Evolutionary conservation across 305 asterid genomes (phyloP).

Genomic region (Fraxinus xanthoxyloides): DNA sequence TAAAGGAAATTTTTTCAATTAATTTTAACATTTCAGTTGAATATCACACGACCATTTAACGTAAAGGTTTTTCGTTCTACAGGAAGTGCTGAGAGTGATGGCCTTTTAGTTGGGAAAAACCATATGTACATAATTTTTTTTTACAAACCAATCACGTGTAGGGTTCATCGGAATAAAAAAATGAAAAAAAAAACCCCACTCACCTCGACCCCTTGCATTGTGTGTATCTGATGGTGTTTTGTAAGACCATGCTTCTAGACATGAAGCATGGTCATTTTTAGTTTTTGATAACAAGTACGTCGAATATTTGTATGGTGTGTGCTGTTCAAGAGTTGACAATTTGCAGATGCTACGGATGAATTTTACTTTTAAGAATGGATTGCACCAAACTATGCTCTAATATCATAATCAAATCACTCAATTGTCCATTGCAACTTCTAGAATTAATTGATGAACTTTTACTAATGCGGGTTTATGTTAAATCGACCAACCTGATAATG

Average conservation of each 20-base stretch:
- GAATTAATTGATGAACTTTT: neutral
- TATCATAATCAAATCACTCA: neutral
- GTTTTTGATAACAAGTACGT: neutral
- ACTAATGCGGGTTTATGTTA: neutral
- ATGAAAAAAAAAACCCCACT: too few species aligned
- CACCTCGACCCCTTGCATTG: too few species aligned
- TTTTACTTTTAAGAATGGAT: neutral
- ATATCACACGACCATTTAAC: neutral
- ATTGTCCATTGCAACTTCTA: neutral
- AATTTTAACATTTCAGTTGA: neutral
- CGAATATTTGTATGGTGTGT: neutral
- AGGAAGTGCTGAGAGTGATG: neutral
- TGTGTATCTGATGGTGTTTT: too few species aligned
- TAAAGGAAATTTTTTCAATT: neutral
- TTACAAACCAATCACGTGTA: too few species aligned
- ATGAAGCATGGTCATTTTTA: too few species aligned
- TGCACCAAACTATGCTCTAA: neutral
- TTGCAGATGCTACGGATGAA: neutral
- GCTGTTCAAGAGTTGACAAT: neutral
- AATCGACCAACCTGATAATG: neutral
- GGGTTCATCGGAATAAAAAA: too few species aligned
- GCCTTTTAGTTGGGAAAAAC: neutral
- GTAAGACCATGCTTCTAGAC: too few species aligned
- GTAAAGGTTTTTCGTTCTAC: neutral
- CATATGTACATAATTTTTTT: too few species aligned